Conservation (phyloP, 768 basidiomycete genomes). For the Gelatoporia subvermispora region DNA sequence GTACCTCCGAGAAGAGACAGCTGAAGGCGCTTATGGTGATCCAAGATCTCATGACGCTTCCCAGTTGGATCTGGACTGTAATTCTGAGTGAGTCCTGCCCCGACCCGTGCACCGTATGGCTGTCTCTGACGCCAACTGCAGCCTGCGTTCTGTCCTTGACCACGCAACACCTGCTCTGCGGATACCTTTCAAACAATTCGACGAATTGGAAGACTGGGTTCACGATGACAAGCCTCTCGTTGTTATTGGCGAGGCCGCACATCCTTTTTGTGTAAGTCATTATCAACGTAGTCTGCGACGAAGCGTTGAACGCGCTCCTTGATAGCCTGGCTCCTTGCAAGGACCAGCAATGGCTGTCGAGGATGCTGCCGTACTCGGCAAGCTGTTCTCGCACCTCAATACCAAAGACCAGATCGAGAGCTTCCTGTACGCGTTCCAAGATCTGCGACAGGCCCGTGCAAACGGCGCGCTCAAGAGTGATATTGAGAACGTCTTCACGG, state of each 20-base stretch:
- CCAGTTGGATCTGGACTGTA: neutral
- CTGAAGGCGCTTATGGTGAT: slow-evolving; percentile 8
- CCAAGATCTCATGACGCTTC: neutral
- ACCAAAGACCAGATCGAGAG: slow-evolving; percentile 24
- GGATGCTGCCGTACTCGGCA: slow-evolving; percentile 35
- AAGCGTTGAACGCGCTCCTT: neutral
- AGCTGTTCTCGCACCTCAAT: slow-evolving; percentile 32
- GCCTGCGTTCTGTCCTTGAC: slow-evolving; percentile 14
- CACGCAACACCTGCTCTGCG: slow-evolving; percentile 15
- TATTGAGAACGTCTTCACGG: slow-evolving; percentile 15
- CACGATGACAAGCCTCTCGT: slow-evolving; percentile 25
- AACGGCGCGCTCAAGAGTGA: slow-evolving; percentile 15
- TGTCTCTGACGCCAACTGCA: neutral
- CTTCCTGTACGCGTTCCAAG: slow-evolving; percentile 31
- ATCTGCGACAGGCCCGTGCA: slow-evolving; percentile 27
- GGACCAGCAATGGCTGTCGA: slow-evolving; percentile 32
- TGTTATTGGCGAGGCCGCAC: slow-evolving; percentile 32
- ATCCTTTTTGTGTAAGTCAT: slow-evolving; percentile 30
- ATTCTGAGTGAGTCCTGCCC: slow-evolving; percentile 1
- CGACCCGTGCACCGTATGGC: neutral
- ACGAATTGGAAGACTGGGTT: slow-evolving; percentile 28
- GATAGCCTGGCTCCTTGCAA: slow-evolving; percentile 29
- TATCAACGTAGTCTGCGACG: neutral
- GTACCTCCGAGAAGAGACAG: slow-evolving; percentile 15
- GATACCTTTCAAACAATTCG: slow-evolving; percentile 14